Evolutionary conservation across 768 basidiomycete species (phyloP), one percentile per base, ranked within the genome.

Genomic region (Cubamyces sp.): DNA sequence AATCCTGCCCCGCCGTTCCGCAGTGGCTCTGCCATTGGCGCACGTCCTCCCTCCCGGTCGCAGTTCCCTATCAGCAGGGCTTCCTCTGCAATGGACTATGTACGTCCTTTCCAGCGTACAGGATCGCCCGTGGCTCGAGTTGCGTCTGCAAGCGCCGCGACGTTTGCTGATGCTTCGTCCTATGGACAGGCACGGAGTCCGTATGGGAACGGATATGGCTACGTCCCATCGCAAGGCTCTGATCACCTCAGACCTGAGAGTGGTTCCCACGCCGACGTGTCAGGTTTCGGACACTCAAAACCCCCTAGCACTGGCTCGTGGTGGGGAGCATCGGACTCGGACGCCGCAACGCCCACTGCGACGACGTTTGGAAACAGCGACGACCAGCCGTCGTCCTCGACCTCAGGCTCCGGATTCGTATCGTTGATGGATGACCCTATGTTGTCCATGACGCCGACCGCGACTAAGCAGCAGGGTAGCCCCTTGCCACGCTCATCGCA

Each of bases 1-100:
- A 62, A 64, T 16, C 66, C 74, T 19, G 72, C 79, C 12, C 81
- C 84, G 43, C 84, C 86, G 8, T 79, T 79, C 34, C 79, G 88
- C 54, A 85, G 83, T 56, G 88, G 87, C 4, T 93, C 92, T 28
- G 88, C 90, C 0, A 83, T 88, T 81, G 83, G 86, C 12, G 63
- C 79, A 21, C 81, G 84, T 19, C 73, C 82, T 16, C 69, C 79
- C n/a, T 73, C 79, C 3, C 77, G 80, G 66, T 66, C 76, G n/a
- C 79, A 82, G 39, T 66, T 76, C 30, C 84, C 79, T 4, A 83
- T 90, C 56, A 89, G 92, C 70, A 81, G 90, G 47, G 84, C 91
- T 0, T 84, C 88, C 6, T 92, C 92, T 41, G 91, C 91, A 2
- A 84, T 91, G 82, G 92, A 91, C 54, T 83, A 90, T 69, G 72